Base-by-base conservation (phyloP, 768 basidiomycete genomes). In the Rhizopogon vulgaris region DNA sequence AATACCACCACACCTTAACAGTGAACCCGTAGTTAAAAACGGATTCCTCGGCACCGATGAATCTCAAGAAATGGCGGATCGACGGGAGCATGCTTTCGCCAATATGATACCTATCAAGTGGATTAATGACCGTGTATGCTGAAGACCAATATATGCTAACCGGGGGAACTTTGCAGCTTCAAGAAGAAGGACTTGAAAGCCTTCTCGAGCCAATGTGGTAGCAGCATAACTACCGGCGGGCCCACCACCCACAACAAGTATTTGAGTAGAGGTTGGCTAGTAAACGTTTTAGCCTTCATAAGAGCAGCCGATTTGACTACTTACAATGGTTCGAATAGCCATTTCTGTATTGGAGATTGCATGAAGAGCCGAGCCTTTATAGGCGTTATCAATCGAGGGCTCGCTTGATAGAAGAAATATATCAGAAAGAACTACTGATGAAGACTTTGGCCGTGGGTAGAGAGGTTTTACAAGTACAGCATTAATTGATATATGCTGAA, bases 1-100 rank as follows among this genome's bases (percentile, higher is more conserved):
- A n/a, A n/a, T n/a, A n/a, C n/a, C n/a, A n/a, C n/a, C 25, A 53
- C 12, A 28, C 82, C 73, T 83, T 83, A 49, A 61, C 63, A 10
- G 71, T 58, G 56, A 84, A 83, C 1, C 80, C 81, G 58, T 77
- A 63, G 36, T 66, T 70, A 10, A 63, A 64, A 27, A 83, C 61
- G 54, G 76, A 74, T 8, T 78, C 73, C 60, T 82, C 80, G 24
- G 77, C 78, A 5, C 73, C 81, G 43, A 84, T 80, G 62, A 78
- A 83, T 36, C 76, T 71, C 55, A 82, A 68, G 59, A 80, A 81
- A 52, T 76, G 79, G n/a, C 81, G 74, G 37, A 78, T 65, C 3
- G 81, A 83, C 3, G 81, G 80, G 54, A 84, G 80, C 27, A 84
- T 64, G 58, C 78, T 79, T 69, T 83, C 81, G 30, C 81, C 81